Evolutionary conservation across 192 early-diverging fungal genomes (phyloP), one percentile per base, ranked within the genome.

Genomic region (Podila horticola): DNA sequence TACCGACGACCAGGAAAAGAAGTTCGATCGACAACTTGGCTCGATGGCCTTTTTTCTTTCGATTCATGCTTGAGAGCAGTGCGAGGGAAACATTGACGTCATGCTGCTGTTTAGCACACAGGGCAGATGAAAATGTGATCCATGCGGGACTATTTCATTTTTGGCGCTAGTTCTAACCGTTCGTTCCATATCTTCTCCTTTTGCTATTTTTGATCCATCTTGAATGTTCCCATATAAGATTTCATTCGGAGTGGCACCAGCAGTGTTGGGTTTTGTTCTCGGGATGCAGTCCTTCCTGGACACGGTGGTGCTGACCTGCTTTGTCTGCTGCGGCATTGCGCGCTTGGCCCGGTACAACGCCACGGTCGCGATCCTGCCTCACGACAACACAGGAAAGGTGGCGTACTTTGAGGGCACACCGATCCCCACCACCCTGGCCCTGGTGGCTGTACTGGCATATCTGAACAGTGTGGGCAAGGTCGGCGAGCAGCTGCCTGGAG

Each of bases 341-440:
- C 90, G 96, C 30, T 83, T 97, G 48, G 96, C 95, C 1, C 84
- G 95, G 17, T 97, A 91, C 85, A 97, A 97, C 74, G 94, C 94
- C n/a, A 96, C 95, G 0, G 91, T 95, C 0, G 93, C 93, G 10
- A 86, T 91, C 26, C 51, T 92, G 66, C 91, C 93, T 20, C 93
- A 91, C 36, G 95, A 95, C 58, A 60, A 51, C n/a, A 85, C 84
- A 12, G 95, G 95, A 45, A 96, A 97, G 67, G 87, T 95, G 45
- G 68, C 82, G 33, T 94, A 93, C 71, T 97, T 96, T 84, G 94
- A 97, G 76, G 96, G 96, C 33, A 95, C 95, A 10, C 96, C 96
- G 8, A 97, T 97, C 58, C 96, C 95, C 2, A 94, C 93, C 2
- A 90, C 92, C 10, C 67, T 97, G 52, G 75, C 81, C 0, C 86